A percentile compares a stretch with the other conserved stretches of the same genome.
phyloP scores from a whole-genome alignment of 768 basidiomycete species.

The Coprinopsis strossmayeri region DNA sequence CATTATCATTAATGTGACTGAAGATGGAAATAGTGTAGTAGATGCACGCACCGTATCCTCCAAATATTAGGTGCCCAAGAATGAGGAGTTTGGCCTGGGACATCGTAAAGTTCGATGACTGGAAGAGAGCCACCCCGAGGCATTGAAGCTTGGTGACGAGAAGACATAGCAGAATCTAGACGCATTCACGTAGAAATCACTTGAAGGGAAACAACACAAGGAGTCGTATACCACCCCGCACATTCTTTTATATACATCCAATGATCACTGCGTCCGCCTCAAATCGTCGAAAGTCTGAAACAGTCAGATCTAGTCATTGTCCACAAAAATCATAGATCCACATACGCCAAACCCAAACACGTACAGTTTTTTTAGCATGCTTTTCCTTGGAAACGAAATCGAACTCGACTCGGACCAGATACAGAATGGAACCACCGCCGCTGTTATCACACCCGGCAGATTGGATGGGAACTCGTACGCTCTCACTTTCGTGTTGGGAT shows the following conservation, averaged over 20 bases:
- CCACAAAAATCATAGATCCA: neutral
- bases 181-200: too few species aligned
- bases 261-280: conserved; percentile 16
- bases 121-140: conserved; percentile 25
- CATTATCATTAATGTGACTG: conserved; percentile 5
- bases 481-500: neutral
- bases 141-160: too few species aligned
- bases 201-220: too few species aligned
- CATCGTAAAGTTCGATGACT: conserved; percentile 60
- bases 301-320: conserved; percentile 12
- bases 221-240: too few species aligned
- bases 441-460: conserved; percentile 7
- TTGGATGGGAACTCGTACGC: neutral
- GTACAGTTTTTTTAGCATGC: too few species aligned
- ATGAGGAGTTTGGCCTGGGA: conserved; percentile 50
- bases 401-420: neutral
- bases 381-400: too few species aligned
- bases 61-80: conserved; percentile 78
- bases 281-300: neutral
- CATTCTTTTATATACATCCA: too few species aligned
- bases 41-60: conserved; percentile 49
- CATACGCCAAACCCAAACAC: neutral
- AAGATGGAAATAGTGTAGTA: neutral
- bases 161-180: too few species aligned
- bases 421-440: conserved; percentile 1